Evolutionary conservation across 2,329 filamentous ascomycete genomes (phyloP).

Genomic region (Verticillium albo-atrum): DNA sequence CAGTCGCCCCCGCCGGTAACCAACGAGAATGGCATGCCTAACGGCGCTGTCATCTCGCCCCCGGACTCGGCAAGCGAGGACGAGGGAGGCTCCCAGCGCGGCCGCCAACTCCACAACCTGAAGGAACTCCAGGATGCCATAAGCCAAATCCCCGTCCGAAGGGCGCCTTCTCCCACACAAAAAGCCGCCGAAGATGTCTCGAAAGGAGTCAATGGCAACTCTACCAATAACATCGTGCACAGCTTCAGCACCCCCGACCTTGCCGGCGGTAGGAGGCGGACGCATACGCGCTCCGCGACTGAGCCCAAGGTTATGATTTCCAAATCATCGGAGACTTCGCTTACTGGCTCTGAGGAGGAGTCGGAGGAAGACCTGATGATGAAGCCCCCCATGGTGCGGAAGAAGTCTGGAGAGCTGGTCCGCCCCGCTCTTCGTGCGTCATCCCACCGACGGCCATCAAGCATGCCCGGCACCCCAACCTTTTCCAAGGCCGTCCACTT

Average conservation of each 20-base stretch:
- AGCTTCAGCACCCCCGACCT: slow-evolving; percentile 44
- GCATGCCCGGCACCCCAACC: slow-evolving; percentile 95
- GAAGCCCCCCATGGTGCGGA: slow-evolving; percentile 91
- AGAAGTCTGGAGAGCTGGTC: slow-evolving; percentile 97
- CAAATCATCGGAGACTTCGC: slow-evolving; percentile 44
- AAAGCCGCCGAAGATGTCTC: slow-evolving; percentile 34
- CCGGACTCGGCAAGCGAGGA: slow-evolving; percentile 92
- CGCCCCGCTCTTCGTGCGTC: slow-evolving; percentile 81
- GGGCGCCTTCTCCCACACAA: slow-evolving; percentile 38
- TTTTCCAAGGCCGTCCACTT: slow-evolving; percentile 98
- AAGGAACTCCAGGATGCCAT: slow-evolving; percentile 78
- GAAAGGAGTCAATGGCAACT: slow-evolving; percentile 14
- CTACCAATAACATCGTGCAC: slow-evolving; percentile 31
- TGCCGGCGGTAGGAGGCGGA: slow-evolving; percentile 32
- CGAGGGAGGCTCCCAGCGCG: slow-evolving; percentile 53
- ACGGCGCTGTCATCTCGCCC: slow-evolving; percentile 83
- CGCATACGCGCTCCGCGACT: slow-evolving; percentile 51
- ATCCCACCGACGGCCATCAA: slow-evolving; percentile 79
- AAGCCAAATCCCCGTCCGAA: slow-evolving; percentile 67
- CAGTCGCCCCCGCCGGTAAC: slow-evolving; percentile 82
- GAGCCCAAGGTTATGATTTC: slow-evolving; percentile 45
- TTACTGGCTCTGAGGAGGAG: slow-evolving; percentile 57
- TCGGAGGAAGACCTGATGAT: slow-evolving; percentile 52
- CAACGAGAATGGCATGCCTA: slow-evolving; percentile 67
- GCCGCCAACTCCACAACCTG: slow-evolving; percentile 47